These are phyloP conservation scores for Penicillium cosmopolitanum DNA, from an alignment of 495 filamentous ascomycete genomes.

Conservation along the genomic window DNA sequence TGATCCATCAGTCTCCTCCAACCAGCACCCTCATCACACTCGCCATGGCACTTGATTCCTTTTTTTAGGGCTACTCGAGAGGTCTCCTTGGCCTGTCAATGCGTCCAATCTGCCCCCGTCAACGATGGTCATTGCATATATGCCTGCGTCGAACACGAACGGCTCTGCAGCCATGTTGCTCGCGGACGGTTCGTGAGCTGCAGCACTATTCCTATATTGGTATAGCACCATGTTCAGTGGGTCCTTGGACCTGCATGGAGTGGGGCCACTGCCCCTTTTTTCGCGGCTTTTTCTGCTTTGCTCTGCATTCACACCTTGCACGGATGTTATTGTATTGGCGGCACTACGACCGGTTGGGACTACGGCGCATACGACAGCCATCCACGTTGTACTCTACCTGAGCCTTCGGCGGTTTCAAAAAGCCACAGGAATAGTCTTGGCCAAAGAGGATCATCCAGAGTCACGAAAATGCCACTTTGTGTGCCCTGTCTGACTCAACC, in stretches of 20 bases:
- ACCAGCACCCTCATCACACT: not conserved
- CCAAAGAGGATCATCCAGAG: not conserved
- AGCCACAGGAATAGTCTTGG: not conserved
- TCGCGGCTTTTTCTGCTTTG: conserved; percentile 10
- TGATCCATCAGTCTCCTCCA: conserved; percentile 1
- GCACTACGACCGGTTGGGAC: conserved; percentile 5
- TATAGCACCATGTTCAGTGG: conserved; percentile 5
- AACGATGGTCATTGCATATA: not conserved
- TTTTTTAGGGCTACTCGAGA: not conserved
- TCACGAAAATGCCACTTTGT: not conserved
- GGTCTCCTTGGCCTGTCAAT: not conserved
- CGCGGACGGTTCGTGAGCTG: conserved; percentile 13
- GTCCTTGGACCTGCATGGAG: conserved; percentile 7
- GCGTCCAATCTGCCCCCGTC: not conserved
- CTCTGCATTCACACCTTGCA: conserved; percentile 3
- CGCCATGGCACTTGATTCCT: not conserved
- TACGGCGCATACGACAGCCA: conserved; percentile 6
- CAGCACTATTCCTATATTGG: conserved; percentile 17
- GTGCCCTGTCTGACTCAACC: conserved; percentile 6
- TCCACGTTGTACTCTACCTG: conserved; percentile 8
- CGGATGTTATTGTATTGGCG: conserved; percentile 15
- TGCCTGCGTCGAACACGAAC: conserved; percentile 13
- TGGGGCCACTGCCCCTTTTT: conserved; percentile 20
- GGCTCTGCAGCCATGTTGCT: conserved; percentile 8
- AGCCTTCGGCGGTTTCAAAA: conserved; percentile 1